Conservation (phyloP, 768 basidiomycete genomes). For the Leucocoprinus leucothites region DNA sequence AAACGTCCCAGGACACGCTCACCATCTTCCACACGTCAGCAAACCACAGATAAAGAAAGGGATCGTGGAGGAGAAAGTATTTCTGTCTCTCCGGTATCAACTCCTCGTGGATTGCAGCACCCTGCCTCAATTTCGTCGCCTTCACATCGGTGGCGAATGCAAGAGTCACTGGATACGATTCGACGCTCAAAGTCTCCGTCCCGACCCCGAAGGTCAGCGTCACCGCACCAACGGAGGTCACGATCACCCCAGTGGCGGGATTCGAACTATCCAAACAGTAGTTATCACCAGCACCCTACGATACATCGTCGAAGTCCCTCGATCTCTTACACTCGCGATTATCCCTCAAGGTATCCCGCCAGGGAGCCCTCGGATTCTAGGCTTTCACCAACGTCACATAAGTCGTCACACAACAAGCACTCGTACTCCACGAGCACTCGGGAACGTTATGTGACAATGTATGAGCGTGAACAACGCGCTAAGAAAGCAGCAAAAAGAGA, state of each 20-base stretch:
- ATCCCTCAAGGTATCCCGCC: background rate
- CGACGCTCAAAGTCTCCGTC: slow-evolving; percentile 1
- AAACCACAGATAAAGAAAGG: background rate
- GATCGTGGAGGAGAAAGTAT: background rate
- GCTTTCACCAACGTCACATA: background rate
- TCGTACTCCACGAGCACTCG: background rate
- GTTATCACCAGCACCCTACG: too few species aligned
- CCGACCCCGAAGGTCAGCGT: background rate
- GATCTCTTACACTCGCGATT: background rate
- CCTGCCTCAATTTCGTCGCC: background rate
- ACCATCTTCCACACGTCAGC: background rate
- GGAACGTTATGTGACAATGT: background rate
- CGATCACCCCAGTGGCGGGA: background rate
- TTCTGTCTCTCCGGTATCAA: background rate
- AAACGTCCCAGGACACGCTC: slow-evolving; percentile 4
- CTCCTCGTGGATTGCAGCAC: background rate
- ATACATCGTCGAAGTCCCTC: background rate
- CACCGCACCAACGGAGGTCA: background rate
- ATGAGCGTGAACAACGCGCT: background rate
- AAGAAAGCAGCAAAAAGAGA: too few species aligned
- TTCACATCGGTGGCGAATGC: too few species aligned
- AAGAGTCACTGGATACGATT: too few species aligned
- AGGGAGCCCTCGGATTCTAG: background rate
- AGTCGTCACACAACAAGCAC: background rate
- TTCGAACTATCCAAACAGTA: background rate